These are phyloP conservation scores for apple (Malus domestica) DNA, from an alignment of 306 rosid species.

Conservation along the genomic window ASM211411v1 NC_041790.1:9221501-9222000, in stretches of 20 bases:
- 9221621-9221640: too few species aligned
- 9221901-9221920: too few species aligned
- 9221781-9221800: neutral
- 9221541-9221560: rapidly evolving
- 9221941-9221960: too few species aligned
- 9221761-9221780: neutral
- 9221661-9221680: neutral
- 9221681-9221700: neutral
- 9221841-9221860: neutral
- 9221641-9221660: neutral
- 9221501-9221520: too few species aligned
- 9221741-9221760: neutral
- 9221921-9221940: too few species aligned
- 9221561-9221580: rapidly evolving
- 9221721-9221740: neutral
- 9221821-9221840: neutral
- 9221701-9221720: neutral
- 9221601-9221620: too few species aligned
- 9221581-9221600: too few species aligned
- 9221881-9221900: too few species aligned
- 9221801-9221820: neutral
- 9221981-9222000: too few species aligned
- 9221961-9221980: too few species aligned
- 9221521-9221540: neutral
- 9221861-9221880: too few species aligned